Conservation (phyloP, 1,284 basidiomycete genomes). For the Singerocomus inundabilis region DNA sequence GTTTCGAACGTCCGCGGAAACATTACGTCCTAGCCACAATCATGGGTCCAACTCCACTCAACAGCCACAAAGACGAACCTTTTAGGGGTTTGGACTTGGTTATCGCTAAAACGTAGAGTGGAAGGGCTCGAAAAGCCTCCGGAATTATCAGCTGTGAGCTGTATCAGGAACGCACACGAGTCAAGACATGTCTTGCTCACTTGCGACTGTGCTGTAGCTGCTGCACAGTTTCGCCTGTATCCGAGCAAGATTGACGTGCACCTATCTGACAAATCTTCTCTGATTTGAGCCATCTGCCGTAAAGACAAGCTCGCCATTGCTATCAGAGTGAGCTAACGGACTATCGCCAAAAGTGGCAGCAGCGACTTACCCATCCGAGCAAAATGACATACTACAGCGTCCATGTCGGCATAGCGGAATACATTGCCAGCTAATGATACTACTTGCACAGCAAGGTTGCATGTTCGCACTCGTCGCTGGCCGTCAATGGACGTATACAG, state of each 20-base stretch:
- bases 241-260: conserved; percentile 84
- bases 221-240: conserved; percentile 90
- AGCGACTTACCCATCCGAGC: conserved; percentile 71
- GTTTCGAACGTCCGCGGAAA: conserved; percentile 91
- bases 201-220: conserved; percentile 79
- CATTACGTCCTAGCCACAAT: conserved; percentile 63
- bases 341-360: not conserved
- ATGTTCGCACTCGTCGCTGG: conserved; percentile 80
- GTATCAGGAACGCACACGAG: conserved; percentile 10
- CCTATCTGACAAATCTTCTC: conserved; percentile 83
- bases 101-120: conserved; percentile 82
- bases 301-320: conserved; percentile 67
- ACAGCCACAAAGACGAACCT: conserved; percentile 45
- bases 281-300: conserved; percentile 72
- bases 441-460: conserved; percentile 84
- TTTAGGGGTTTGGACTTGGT: conserved; percentile 92
- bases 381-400: conserved; percentile 75
- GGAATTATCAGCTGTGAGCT: conserved; percentile 81
- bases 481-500: conserved; percentile 85
- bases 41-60: conserved; percentile 8
- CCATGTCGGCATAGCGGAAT: conserved; percentile 92
- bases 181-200: conserved; percentile 38
- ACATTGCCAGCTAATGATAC: conserved; percentile 87
- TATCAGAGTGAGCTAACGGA: conserved; percentile 28
- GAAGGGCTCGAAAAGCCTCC: conserved; percentile 89